Evolutionary conservation across 2,329 filamentous ascomycete genomes (phyloP), one percentile per base, ranked within the genome.

Genomic region (Xylariaceae sp.): DNA sequence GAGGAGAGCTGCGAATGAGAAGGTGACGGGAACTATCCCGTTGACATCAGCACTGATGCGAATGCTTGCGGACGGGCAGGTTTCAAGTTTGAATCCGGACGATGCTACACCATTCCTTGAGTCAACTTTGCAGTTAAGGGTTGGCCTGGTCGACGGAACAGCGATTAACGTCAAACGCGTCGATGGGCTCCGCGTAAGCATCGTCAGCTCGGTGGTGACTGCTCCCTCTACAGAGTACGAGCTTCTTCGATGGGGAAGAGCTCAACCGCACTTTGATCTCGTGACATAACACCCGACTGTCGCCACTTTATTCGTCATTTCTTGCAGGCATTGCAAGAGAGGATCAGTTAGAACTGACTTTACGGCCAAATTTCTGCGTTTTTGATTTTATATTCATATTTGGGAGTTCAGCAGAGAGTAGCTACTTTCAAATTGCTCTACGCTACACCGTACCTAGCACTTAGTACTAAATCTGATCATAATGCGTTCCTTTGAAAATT

Each of bases 21-120:
- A 66, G 65, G 26, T 79, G 15, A 73, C 77, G 1, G 77, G 79
- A 1, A 76, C 78, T 0, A 67, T 80, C 12, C 80, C 80, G 0
- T 61, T 83, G 57, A 83, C 80, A 2, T 71, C 72, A 6, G 72
- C 74, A 3, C 63, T 83, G 49, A 68, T 78, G 57, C 69, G 72
- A 44, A 70, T 74, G 63, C 68, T 79, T 3, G 65, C 65, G 1
- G 62, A 62, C 0, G 70, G 71, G 5, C 61, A 61, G 13, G 55
- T 80, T n/a, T 47, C 60, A 1, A 67, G 70, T 56, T 64, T 80
- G 18, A 68, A 70, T 2, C 62, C 70, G 0, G 60, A 58, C 0
- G 67, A 66, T 7, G 70, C 75, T 2, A 66, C 69, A 36, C 72
- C 74, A 1, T 78, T 74, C 55, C 68, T 81, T n/a, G 61, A 61